Percentiles rank a stretch among this genome's conserved stretches.
Conservation (phyloP, 2,329 filamentous ascomycete species). For the Sordariomycetes sp. region DNA sequence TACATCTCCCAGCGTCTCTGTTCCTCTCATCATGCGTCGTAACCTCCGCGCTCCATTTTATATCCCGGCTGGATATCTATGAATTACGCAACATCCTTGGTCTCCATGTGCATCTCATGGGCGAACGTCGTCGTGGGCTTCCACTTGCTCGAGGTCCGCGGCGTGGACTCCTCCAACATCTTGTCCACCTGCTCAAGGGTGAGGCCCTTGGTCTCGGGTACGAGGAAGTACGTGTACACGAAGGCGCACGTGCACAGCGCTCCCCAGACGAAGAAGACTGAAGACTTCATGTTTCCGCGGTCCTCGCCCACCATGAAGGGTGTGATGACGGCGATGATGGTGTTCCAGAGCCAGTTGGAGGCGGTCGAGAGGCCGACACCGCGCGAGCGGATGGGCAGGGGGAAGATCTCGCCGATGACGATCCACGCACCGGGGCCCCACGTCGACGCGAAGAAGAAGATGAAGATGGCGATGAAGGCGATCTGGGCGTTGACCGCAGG, state of each 20-base stretch:
- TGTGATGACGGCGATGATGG: conserved; percentile 58
- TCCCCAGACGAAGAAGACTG: conserved; percentile 70
- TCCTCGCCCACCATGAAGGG: conserved; percentile 55
- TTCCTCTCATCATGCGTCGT: not conserved
- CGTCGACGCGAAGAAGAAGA: conserved; percentile 84
- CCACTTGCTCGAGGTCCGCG: conserved; percentile 69
- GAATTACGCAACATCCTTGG: not conserved
- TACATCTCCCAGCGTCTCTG: not conserved
- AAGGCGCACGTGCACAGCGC: conserved; percentile 49
- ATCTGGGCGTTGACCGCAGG: conserved; percentile 60
- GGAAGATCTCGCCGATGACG: conserved; percentile 84
- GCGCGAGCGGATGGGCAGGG: conserved; percentile 76
- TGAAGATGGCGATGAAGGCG: conserved; percentile 83
- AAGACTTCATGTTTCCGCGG: conserved; percentile 54
- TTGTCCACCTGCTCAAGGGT: conserved; percentile 72
- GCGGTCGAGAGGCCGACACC: conserved; percentile 81
- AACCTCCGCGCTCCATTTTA: not conserved
- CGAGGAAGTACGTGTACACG: conserved; percentile 61
- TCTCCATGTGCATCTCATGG: not conserved
- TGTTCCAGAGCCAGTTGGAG: conserved; percentile 90
- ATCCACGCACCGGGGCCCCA: conserved; percentile 79
- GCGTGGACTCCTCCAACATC: conserved; percentile 81
- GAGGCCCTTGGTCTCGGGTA: conserved; percentile 66
- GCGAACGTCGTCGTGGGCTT: conserved; percentile 62
- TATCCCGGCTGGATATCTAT: not conserved